Percentiles rank a stretch among this genome's conserved stretches.
Evolutionary conservation across 106 monocot species (phyloP).

Genomic region (Alisma plantagoaquatica): DNA sequence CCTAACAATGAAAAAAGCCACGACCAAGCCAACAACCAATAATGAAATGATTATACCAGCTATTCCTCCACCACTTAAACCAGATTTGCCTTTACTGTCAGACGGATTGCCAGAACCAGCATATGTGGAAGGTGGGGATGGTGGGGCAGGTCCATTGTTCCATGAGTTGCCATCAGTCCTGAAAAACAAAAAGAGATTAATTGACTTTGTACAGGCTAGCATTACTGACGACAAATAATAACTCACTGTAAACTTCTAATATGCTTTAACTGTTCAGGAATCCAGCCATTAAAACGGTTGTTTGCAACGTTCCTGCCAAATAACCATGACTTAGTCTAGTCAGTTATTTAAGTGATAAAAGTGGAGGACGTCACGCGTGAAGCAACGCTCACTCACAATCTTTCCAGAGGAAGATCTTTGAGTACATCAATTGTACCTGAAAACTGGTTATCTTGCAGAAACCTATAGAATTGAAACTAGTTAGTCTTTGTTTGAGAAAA

Average conservation of each 20-base stretch:
- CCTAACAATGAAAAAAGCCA: constrained; percentile 61
- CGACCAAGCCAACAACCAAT: constrained; percentile 41
- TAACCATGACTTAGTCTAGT: no score
- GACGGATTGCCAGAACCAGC: constrained; percentile 20
- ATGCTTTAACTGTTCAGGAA: constrained; percentile 52
- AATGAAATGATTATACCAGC: constrained; percentile 67
- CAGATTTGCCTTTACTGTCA: constrained; percentile 27
- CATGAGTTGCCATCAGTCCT: constrained; percentile 86
- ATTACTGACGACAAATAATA: no score
- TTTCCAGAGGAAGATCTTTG: constrained; percentile 49
- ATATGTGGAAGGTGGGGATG: constrained; percentile 29
- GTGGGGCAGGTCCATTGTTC: constrained; percentile 61
- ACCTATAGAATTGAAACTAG: constrained; percentile 31
- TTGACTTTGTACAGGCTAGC: no score
- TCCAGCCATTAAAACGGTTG: constrained; percentile 77
- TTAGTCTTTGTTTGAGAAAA: no score
- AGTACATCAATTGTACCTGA: constrained; percentile 72
- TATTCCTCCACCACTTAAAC: constrained; percentile 49
- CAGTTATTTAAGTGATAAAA: no score
- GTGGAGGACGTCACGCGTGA: no score
- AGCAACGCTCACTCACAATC: constrained; percentile 42
- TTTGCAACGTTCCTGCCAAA: constrained; percentile 69
- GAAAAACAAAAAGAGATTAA: no score
- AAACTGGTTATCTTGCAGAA: constrained; percentile 80
- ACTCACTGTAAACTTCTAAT: no score